A percentile compares a stretch with the other conserved stretches of the same genome.
phyloP scores from a whole-genome alignment of 495 filamentous ascomycete genomes.

The Talaromyces stipitatus region DNA sequence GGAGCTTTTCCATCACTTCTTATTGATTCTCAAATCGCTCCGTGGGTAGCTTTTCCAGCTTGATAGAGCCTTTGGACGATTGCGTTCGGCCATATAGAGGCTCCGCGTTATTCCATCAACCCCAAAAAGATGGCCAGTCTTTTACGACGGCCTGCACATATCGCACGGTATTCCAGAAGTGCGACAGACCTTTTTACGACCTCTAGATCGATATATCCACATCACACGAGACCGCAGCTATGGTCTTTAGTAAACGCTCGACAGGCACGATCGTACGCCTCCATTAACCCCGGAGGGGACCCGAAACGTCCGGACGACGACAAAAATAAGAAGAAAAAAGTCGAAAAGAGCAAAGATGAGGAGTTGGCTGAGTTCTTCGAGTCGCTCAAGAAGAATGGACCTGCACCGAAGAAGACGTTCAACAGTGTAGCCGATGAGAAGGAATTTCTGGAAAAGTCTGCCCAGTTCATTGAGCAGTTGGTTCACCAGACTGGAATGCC shows the following conservation, averaged over 20 bases:
- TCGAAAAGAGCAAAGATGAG: slow-evolving; percentile 17
- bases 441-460: background rate
- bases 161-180: slow-evolving; percentile 53
- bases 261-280: slow-evolving; percentile 48
- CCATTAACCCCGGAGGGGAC: slow-evolving; percentile 30
- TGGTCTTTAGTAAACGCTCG: slow-evolving; percentile 39
- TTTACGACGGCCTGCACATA: slow-evolving; percentile 56
- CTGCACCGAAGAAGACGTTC: background rate
- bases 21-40: too few relatives aligned
- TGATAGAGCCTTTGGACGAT: background rate
- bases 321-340: slow-evolving; percentile 13
- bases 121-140: slow-evolving; percentile 55
- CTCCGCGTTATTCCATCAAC: slow-evolving; percentile 2
- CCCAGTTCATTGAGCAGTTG: background rate
- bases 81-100: background rate
- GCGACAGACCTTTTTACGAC: slow-evolving; percentile 39
- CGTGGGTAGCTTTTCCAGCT: too few relatives aligned
- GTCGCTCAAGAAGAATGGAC: background rate
- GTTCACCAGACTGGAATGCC: background rate
- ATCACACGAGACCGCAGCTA: slow-evolving; percentile 27
- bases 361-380: background rate
- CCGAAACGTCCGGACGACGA: slow-evolving; percentile 38
- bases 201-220: slow-evolving; percentile 29
- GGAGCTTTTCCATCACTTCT: background rate
- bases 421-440: background rate